phyloP scores from a whole-genome alignment of 208 protist species.

The Leishmania aethiopica region DNA sequence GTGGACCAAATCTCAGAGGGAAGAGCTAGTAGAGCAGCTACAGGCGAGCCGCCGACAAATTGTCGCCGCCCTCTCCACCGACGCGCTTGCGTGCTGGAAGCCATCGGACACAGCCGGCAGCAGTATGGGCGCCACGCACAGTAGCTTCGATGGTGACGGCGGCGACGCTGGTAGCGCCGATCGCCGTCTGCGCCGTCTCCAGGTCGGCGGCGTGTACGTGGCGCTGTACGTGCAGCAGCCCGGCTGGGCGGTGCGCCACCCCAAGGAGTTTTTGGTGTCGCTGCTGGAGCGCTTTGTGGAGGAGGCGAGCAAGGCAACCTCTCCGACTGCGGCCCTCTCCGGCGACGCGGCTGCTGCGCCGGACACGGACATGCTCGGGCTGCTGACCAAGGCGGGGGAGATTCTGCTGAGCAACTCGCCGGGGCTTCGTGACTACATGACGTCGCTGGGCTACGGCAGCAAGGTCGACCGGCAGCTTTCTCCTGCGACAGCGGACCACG shows the following conservation, averaged over 20 bases:
- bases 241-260: constrained; percentile 82
- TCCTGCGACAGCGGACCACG: not conserved
- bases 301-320: constrained; percentile 13
- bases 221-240: constrained; percentile 73
- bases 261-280: constrained; percentile 78
- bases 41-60: constrained; percentile 34
- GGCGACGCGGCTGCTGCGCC: not conserved
- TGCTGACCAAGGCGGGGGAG: constrained; percentile 55
- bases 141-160: not conserved
- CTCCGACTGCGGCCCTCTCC: not conserved
- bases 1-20: constrained; percentile 83
- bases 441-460: constrained; percentile 69
- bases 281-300: constrained; percentile 68
- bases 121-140: not conserved
- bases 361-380: constrained; percentile 28
- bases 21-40: constrained; percentile 45
- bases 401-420: constrained; percentile 51
- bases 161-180: not conserved
- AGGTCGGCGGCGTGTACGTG: constrained; percentile 87
- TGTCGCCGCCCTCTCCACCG: constrained; percentile 26
- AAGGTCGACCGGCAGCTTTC: constrained; percentile 55
- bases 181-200: constrained; percentile 37
- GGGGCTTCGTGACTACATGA: constrained; percentile 60
- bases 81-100: constrained; percentile 53
- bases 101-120: constrained; percentile 33